Conservation (phyloP, 2,329 filamentous ascomycete genomes). For the Didymella segeticola region DNA sequence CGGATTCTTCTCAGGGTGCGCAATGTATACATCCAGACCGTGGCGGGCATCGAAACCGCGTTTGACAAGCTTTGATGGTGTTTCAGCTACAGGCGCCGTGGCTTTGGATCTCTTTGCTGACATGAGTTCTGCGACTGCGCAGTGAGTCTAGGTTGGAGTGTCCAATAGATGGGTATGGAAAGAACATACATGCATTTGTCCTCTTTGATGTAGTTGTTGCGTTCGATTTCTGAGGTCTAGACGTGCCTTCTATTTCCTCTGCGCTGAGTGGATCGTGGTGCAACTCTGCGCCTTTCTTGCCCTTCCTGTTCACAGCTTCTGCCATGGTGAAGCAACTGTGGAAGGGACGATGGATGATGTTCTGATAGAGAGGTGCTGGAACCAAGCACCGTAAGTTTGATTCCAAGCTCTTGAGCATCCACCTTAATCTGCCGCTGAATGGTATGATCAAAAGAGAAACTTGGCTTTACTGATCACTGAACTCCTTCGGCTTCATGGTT, state of each 20-base stretch:
- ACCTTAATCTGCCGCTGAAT: background rate
- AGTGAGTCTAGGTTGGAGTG: conserved; percentile 29
- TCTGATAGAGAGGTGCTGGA: background rate
- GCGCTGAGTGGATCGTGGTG: conserved; percentile 4
- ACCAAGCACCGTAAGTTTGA: too few species aligned
- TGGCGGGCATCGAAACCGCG: conserved; percentile 56
- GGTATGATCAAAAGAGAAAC: too few species aligned
- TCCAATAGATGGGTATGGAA: background rate
- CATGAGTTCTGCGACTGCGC: conserved; percentile 57
- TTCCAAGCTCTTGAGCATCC: background rate
- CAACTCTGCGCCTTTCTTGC: conserved; percentile 5
- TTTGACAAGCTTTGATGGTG: conserved; percentile 13
- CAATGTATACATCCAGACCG: conserved; percentile 71
- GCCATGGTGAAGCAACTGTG: background rate
- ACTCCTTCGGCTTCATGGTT: too few species aligned
- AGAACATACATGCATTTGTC: conserved; percentile 48
- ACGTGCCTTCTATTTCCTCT: conserved; percentile 4
- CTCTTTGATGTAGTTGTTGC: conserved; percentile 27
- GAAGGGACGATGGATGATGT: background rate
- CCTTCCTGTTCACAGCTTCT: background rate
- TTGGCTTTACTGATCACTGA: too few species aligned
- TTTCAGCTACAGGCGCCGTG: conserved; percentile 8
- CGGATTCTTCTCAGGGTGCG: conserved; percentile 66
- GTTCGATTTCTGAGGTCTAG: background rate
- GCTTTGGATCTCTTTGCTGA: conserved; percentile 48